Conservation (phyloP, 148 eudicot species). For the Persicaria maculosa region DNA sequence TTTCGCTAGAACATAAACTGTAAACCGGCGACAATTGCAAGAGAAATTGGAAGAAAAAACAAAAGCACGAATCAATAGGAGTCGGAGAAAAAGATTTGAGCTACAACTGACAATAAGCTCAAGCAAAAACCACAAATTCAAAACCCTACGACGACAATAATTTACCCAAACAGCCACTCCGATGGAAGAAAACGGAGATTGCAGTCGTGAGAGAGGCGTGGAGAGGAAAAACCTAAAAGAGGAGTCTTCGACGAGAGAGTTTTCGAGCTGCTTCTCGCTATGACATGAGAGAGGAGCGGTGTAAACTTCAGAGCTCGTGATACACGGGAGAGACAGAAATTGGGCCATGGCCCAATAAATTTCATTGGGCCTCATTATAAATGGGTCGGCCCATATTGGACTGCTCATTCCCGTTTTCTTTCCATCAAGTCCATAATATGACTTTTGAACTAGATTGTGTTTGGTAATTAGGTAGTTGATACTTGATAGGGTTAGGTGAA, state of each 20-base stretch:
- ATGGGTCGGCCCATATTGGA: too few species aligned
- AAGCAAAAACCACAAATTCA: neutral
- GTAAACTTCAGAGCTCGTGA: neutral
- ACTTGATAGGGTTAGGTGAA: too few species aligned
- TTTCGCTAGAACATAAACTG: neutral
- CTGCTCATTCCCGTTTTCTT: too few species aligned
- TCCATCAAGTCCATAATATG: too few species aligned
- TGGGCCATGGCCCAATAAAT: neutral
- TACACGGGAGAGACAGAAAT: neutral
- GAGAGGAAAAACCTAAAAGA: neutral
- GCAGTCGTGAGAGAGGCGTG: neutral
- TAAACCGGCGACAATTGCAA: neutral
- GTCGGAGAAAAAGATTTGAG: neutral
- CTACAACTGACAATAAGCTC: neutral
- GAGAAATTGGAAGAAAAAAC: neutral
- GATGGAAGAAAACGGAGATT: neutral
- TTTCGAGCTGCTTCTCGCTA: neutral
- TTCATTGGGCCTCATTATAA: neutral
- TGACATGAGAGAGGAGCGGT: neutral
- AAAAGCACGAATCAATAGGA: neutral
- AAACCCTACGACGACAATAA: neutral
- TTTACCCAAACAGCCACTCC: neutral
- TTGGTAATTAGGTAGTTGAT: too few species aligned
- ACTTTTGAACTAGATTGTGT: too few species aligned
- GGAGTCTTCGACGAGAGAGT: constrained; percentile 2